Percentiles rank a stretch among this genome's conserved stretches.
Conservation (phyloP, 2,329 filamentous ascomycete genomes). For the Ophiocordyceps robertsii region DNA sequence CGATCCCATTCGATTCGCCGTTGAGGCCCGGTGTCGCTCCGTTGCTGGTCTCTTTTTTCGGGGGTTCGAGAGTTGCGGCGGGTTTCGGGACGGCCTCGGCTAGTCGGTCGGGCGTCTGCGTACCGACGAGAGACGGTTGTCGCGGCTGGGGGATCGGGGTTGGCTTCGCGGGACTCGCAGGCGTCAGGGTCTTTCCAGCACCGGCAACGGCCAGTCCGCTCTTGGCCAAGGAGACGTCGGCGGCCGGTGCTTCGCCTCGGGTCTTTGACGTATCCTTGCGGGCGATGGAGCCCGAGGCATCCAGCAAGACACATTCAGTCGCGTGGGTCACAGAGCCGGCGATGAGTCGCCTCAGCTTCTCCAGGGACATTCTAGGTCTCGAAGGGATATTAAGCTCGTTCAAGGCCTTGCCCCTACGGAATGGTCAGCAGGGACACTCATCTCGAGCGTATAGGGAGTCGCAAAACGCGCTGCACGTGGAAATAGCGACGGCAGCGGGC, state of each 20-base stretch:
- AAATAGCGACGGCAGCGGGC: background rate
- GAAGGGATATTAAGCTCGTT: constrained; percentile 39
- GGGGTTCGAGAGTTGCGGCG: background rate
- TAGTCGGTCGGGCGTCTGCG: background rate
- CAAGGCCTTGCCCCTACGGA: constrained; percentile 25
- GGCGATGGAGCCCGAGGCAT: constrained; percentile 1
- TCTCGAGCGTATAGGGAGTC: background rate
- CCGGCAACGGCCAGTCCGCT: constrained; percentile 5
- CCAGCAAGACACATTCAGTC: constrained; percentile 4
- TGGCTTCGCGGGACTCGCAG: constrained; percentile 5
- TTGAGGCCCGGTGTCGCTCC: background rate
- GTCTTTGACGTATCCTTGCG: constrained; percentile 3
- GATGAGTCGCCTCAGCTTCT: constrained; percentile 25
- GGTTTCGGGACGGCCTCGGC: background rate
- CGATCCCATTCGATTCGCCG: background rate
- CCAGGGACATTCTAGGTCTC: constrained; percentile 30
- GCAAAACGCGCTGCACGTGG: background rate
- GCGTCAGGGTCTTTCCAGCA: constrained; percentile 4
- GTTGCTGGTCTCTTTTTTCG: background rate
- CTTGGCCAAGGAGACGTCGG: constrained; percentile 3
- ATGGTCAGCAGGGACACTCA: constrained; percentile 9
- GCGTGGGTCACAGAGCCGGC: constrained; percentile 13
- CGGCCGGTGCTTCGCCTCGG: constrained; percentile 5
- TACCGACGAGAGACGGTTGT: background rate
- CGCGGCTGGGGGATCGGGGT: background rate